Base-by-base conservation (phyloP, 2,329 filamentous ascomycete genomes). In the Fusarium continuum region DNA sequence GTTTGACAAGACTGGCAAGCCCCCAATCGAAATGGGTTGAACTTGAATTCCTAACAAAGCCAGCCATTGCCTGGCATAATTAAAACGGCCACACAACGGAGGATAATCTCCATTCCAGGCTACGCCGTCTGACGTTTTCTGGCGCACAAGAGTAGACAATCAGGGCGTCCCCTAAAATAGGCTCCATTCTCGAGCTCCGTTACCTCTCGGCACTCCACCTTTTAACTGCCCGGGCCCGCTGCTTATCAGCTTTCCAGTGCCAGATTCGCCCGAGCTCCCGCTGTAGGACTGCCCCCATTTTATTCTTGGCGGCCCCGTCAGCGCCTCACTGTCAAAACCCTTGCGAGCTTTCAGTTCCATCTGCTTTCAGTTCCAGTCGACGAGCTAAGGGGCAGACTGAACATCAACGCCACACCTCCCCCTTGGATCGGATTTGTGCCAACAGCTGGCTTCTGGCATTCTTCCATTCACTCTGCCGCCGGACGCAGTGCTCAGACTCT, bases 381-480 rank as follows among this genome's bases (percentile, higher is more conserved):
- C 31, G 52, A 65, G 40, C 53, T 60, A 68, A 70, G 65, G 67
- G 68, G 58, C 53, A 63, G 65, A 56, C 62, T 54, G 36, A 48
- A 41, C 65, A 68, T 59, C 60, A 66, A 55, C 69, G 65, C 69
- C 67, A 69, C 69, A 65, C 63, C 50, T 43, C 53, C 55, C 55
- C 67, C 57, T 61, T 55, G 55, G 56, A 41, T 55, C 45, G 54
- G 57, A 70, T 64, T 66, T 65, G 63, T 58, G 52, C 51, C 54
- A 64, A 59, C 61, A 60, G 55, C 68, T 61, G 59, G 55, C 60
- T 67, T 69, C 68, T 61, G 57, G 53, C 61, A 70, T 67, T 70
- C 52, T 66, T 65, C 57, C 44, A 63, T 68, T 70, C 52, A 47
- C 55, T 57, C 58, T 53, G 48, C 55, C 64, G 46, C 65, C 63